phyloP scores from a whole-genome alignment of 306 rosid genomes.

The Cotoneaster glaucophyllus region DNA sequence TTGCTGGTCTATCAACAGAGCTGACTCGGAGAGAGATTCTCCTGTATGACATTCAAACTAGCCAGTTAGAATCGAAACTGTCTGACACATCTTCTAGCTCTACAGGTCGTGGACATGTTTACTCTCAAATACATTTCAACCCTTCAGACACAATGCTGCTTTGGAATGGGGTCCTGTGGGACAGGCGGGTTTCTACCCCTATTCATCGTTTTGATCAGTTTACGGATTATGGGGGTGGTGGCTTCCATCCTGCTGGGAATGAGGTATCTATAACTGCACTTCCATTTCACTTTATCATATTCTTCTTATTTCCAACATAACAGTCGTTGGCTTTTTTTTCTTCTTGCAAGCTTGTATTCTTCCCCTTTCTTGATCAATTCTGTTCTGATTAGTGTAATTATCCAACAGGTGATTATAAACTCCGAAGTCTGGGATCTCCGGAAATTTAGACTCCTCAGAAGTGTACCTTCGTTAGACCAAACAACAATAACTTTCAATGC shows the following conservation, averaged over 20 bases:
- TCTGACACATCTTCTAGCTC: constrained; percentile 53
- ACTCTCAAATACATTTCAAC: constrained; percentile 74
- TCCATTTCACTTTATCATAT: background rate
- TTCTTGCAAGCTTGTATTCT: background rate
- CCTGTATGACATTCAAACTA: constrained; percentile 64
- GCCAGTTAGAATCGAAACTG: constrained; percentile 54
- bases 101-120: constrained; percentile 73
- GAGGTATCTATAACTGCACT: constrained; percentile 53
- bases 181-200: constrained; percentile 61
- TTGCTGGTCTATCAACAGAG: constrained; percentile 78
- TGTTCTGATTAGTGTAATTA: background rate
- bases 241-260: constrained; percentile 98
- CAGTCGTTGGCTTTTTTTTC: background rate
- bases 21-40: constrained; percentile 68
- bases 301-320: background rate
- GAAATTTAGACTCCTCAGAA: constrained; percentile 75
- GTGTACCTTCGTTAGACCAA: constrained; percentile 94
- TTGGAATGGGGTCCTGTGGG: constrained; percentile 98
- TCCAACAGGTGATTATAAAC: constrained; percentile 81
- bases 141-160: constrained; percentile 87
- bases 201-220: constrained; percentile 96
- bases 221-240: constrained; percentile 97
- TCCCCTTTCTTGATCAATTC: background rate
- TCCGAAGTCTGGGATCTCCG: constrained; percentile 99
- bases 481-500: constrained; percentile 84